Evolutionary conservation across 768 basidiomycete species (phyloP), one percentile per base, ranked within the genome.

Genomic region (Rhizopogon sp.): DNA sequence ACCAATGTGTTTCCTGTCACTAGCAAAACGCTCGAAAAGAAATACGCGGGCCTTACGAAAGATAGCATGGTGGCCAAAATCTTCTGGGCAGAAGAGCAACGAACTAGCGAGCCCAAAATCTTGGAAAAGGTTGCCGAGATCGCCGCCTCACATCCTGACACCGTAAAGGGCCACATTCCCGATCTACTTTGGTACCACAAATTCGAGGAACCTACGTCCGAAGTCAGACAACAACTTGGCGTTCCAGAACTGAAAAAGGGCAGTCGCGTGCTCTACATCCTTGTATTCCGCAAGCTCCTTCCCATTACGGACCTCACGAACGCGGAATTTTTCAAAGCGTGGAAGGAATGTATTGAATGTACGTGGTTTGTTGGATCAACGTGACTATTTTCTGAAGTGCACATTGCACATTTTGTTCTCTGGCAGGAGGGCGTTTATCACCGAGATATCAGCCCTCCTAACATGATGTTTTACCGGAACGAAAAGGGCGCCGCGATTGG

Each of bases 381-480:
- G 6, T 7, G 28, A 5, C 13, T 14, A 6, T 6, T 44, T 14
- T 2, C 17, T 46, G 25, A 25, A 25, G 25, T 25, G 3, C 25
- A 4, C 25, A 25, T 25, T 25, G 25, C 25, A 25, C 20, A 20
- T 25, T 25, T 25, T 25, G 25, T 25, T 25, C 25, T 25, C 25
- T 25, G 25, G 25, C 25, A 25, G 25, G 25, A 25, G 3, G 25
- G 25, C 25, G 25, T 25, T 10, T 6, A 46, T 31, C 45, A 46
- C 17, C n/a, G 29, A 17, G 45, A 16, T 29, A 8, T 44, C 39
- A 62, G 61, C 46, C 29, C 25, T 10, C 3, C 20, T 2, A 63
- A 62, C n/a, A 39, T 63, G 43, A 63, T 59, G 60, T 62, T 52
- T 43, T 17, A 50, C 9, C 9, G 6, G 5, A 13, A 25, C 4